phyloP scores from a whole-genome alignment of 1,284 basidiomycete genomes.

The Boletus semigastroideus region DNA sequence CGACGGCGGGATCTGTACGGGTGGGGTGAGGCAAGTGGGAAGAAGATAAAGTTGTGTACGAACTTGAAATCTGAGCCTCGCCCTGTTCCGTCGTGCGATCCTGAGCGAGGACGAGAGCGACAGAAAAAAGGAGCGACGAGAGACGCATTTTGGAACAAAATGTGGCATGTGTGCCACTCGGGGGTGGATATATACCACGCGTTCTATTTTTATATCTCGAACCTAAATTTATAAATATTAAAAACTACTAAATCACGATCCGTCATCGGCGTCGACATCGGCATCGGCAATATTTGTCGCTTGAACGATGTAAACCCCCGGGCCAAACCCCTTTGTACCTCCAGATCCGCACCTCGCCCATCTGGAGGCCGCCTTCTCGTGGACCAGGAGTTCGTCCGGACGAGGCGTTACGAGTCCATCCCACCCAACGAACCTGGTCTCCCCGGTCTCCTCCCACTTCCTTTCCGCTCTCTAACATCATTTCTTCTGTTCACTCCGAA shows the following conservation, averaged over 20 bases:
- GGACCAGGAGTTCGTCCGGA: conserved; percentile 1
- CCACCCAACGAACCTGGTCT: conserved; percentile 2
- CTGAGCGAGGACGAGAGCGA: conserved; percentile 20
- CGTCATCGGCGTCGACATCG: too few species aligned
- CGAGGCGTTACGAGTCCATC: conserved; percentile 1
- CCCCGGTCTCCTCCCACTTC: conserved; percentile 5
- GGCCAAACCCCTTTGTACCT: conserved; percentile 16
- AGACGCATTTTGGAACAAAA: conserved; percentile 12
- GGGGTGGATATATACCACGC: neutral
- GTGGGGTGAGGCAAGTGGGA: neutral
- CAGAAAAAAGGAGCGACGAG: conserved; percentile 21
- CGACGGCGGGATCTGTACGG: neutral
- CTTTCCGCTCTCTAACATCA: neutral
- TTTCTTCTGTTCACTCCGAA: too few species aligned
- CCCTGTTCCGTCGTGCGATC: conserved; percentile 35
- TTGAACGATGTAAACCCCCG: too few species aligned
- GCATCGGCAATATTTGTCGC: too few species aligned
- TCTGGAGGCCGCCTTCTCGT: neutral
- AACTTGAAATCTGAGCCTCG: conserved; percentile 31
- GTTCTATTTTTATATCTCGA: neutral
- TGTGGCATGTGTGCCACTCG: neutral
- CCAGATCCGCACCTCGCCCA: neutral
- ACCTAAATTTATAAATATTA: too few species aligned
- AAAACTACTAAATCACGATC: too few species aligned
- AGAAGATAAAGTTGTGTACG: neutral